Base-by-base conservation (phyloP, 495 filamentous ascomycete species). In the Aspergillus funiculosus region DNA sequence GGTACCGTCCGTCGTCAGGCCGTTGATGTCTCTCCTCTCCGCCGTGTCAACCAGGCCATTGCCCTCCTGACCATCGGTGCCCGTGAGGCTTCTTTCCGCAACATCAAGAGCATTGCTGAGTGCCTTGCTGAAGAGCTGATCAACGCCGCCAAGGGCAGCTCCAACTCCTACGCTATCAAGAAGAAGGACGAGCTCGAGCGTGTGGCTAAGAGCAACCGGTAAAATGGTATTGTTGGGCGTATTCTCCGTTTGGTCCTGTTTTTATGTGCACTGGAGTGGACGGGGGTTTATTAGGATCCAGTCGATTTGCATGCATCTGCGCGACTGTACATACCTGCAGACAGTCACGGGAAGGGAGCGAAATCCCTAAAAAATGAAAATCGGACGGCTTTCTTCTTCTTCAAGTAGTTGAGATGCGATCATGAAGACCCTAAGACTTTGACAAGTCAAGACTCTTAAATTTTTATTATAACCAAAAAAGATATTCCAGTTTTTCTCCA, bases 131-230 rank as follows among this genome's bases (percentile, higher is more conserved):
- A 99, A 75, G 92, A 99, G 81, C 82, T 99, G 66, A 96, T 99
- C 82, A 99, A 99, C 80, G 94, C 94, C 64, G 92, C 94, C 68
- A 99, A 99, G 86, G 92, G 92, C 58, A 90, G 85, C 82, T 91
- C 86, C 74, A 99, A 99, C 87, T 94, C 87, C 53, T 99, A 97
- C 68, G 92, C 92, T 53, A 99, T 99, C 80, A 99, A 99, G 87
- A 99, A 99, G 88, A 99, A 99, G 89, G 92, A 99, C 72, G 94
- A 99, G 84, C 72, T 99, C 75, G 92, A 98, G 84, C 92, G 92
- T 85, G 92, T 98, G 67, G 92, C 92, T 73, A 98, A 98, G 88
- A 87, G 81, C 77, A 98, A 98, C 82, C 87, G 92, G 84, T 98
- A 97, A 72, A 72, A 56, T 61, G 62, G 46, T 54, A 58, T 53